A percentile compares a stretch with the other conserved stretches of the same genome.
phyloP scores from a whole-genome alignment of 495 filamentous ascomycete species.

The Podospora pseudoanserina region DNA sequence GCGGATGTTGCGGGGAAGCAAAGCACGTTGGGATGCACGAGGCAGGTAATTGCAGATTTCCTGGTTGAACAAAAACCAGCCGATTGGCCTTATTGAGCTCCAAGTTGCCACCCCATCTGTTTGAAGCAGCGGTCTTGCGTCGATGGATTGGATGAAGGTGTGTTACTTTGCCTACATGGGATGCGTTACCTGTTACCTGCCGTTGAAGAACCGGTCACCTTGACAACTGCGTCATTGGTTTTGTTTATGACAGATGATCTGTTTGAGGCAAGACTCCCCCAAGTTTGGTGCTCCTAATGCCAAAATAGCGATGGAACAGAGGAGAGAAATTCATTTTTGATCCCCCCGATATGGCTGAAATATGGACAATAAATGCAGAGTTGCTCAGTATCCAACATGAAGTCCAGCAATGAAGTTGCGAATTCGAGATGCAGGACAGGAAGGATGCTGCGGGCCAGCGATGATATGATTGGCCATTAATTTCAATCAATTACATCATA shows the following conservation, averaged over 20 bases:
- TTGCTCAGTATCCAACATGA: neutral
- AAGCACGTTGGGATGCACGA: neutral
- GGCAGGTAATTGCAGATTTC: neutral
- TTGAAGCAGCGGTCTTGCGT: slow-evolving; percentile 6
- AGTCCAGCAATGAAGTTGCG: slow-evolving; percentile 5
- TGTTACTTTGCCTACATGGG: neutral
- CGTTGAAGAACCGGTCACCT: neutral
- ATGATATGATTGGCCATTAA: neutral
- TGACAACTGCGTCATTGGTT: neutral
- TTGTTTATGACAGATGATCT: too few species aligned
- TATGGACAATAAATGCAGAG: neutral
- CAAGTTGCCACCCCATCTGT: slow-evolving; percentile 1
- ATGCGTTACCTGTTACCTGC: neutral
- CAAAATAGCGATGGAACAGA: too few species aligned
- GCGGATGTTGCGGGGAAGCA: slow-evolving; percentile 1
- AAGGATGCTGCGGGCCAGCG: neutral
- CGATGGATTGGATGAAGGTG: neutral
- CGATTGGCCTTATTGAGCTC: neutral
- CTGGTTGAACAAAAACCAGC: neutral
- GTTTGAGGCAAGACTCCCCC: too few species aligned
- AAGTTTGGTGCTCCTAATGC: too few species aligned
- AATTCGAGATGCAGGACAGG: neutral
- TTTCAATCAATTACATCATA: slow-evolving; percentile 7
- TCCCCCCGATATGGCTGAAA: neutral
- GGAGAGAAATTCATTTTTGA: too few species aligned